Evolutionary conservation across 2,329 filamentous ascomycete genomes (phyloP).

Genomic region (Hypoxylon sp.): DNA sequence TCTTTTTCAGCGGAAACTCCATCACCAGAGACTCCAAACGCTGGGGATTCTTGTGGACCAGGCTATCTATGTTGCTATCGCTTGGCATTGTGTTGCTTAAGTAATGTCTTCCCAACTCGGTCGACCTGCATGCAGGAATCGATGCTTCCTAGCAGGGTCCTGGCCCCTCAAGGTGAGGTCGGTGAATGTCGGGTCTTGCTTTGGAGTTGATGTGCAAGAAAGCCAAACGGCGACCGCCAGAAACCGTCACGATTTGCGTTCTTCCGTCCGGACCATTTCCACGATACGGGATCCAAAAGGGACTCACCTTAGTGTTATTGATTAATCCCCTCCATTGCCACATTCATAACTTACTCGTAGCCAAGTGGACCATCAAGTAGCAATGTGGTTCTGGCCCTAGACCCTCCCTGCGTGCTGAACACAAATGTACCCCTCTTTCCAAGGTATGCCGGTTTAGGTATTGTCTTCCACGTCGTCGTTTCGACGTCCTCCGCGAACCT

Average conservation of each 20-base stretch:
- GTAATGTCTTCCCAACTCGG: slow-evolving; percentile 46
- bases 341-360: slow-evolving; percentile 37
- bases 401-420: slow-evolving; percentile 34
- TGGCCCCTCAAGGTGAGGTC: slow-evolving; percentile 43
- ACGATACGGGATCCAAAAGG: slow-evolving; percentile 27
- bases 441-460: slow-evolving; percentile 41
- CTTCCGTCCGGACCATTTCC: slow-evolving; percentile 35
- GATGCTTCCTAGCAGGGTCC: slow-evolving; percentile 35
- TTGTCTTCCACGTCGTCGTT: slow-evolving; percentile 35
- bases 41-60: slow-evolving; percentile 36
- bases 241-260: slow-evolving; percentile 32
- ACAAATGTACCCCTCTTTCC: slow-evolving; percentile 43
- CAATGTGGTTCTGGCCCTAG: slow-evolving; percentile 43
- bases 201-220: slow-evolving; percentile 27
- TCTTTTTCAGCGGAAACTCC: slow-evolving; percentile 20
- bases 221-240: slow-evolving; percentile 37
- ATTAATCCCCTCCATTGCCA: slow-evolving; percentile 35
- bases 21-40: slow-evolving; percentile 34
- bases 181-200: slow-evolving; percentile 36
- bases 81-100: slow-evolving; percentile 45
- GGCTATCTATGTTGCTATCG: slow-evolving; percentile 43
- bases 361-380: slow-evolving; percentile 43
- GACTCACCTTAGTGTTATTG: slow-evolving; percentile 37
- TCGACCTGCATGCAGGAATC: slow-evolving; percentile 47
- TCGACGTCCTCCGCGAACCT: slow-evolving; percentile 31